phyloP scores from a whole-genome alignment of 805 yeast genomes.

The Yamadazyma nakazawae region DNA sequence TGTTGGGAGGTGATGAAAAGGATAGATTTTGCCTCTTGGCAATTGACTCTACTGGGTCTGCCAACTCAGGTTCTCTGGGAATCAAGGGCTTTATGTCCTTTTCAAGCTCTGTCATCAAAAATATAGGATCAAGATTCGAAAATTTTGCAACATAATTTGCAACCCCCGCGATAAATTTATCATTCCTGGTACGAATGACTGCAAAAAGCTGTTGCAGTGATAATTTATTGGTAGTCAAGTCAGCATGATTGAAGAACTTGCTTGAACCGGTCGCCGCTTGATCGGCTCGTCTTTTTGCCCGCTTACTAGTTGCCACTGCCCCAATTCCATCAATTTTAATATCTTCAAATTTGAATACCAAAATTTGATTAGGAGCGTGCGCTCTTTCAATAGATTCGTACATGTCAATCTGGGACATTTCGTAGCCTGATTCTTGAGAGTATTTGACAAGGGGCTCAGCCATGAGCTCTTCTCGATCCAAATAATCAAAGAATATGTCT shows the following conservation, averaged over 20 bases:
- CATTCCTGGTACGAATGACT: conserved; percentile 56
- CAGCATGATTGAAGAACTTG: conserved; percentile 11
- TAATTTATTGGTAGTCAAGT: conserved; percentile 34
- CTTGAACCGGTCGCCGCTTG: conserved; percentile 2
- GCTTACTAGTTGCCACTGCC: conserved; percentile 18
- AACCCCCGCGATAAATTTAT: conserved; percentile 39
- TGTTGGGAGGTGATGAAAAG: not conserved
- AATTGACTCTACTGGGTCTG: conserved; percentile 16
- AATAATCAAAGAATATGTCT: conserved; percentile 61
- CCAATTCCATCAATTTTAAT: conserved; percentile 52
- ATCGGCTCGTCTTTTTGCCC: conserved; percentile 8
- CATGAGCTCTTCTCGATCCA: conserved; percentile 68
- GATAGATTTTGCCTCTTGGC: conserved; percentile 13
- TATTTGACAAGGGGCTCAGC: conserved; percentile 43
- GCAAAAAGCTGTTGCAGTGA: conserved; percentile 52
- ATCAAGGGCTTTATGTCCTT: not conserved
- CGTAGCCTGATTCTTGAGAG: conserved; percentile 33
- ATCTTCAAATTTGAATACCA: conserved; percentile 77
- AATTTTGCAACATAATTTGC: conserved; percentile 4
- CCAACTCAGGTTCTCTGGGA: conserved; percentile 11
- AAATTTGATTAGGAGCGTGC: conserved; percentile 46
- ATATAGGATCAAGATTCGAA: conserved; percentile 2
- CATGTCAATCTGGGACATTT: conserved; percentile 37
- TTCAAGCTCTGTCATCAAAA: conserved; percentile 3
- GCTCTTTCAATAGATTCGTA: conserved; percentile 52